phyloP scores from a whole-genome alignment of 75 land plant species.

The Chamaecyparis obtusa region DNA sequence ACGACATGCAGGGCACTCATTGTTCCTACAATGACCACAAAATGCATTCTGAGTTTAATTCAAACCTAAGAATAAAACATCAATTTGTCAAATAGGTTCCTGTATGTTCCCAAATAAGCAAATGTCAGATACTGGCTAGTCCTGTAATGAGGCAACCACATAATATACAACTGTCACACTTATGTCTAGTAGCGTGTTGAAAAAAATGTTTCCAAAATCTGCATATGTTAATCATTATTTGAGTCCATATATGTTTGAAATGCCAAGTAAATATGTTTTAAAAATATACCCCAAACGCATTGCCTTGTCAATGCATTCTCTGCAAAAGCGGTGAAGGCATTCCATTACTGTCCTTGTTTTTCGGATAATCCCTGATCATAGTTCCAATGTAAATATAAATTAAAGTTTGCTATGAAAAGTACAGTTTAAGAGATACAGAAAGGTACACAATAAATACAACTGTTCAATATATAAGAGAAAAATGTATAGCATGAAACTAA shows the following conservation, averaged over 20 bases:
- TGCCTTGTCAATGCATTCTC: constrained; percentile 95
- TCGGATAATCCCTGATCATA: constrained; percentile 72
- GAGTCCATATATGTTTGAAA: constrained; percentile 4
- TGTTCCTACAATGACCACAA: constrained; percentile 59
- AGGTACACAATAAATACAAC: not conserved
- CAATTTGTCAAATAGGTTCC: not conserved
- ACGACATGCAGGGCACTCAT: constrained; percentile 98
- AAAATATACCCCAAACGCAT: constrained; percentile 88
- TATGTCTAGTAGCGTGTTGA: not conserved
- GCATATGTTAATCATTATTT: not conserved
- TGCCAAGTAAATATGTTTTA: constrained; percentile 8
- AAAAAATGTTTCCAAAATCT: not conserved
- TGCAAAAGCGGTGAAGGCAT: constrained; percentile 93
- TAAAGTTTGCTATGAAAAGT: not conserved
- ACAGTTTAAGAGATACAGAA: not conserved
- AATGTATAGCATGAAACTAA: not conserved
- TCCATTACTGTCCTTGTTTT: constrained; percentile 98
- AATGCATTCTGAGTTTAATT: not conserved
- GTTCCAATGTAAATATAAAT: constrained; percentile 30
- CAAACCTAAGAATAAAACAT: not conserved
- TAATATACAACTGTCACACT: not conserved
- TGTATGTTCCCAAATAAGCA: not conserved
- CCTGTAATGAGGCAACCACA: not conserved
- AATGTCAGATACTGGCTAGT: not conserved
- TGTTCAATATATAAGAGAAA: not conserved